Conservation (phyloP, 2,329 filamentous ascomycete species). For the Diaporthe helianthi region DNA sequence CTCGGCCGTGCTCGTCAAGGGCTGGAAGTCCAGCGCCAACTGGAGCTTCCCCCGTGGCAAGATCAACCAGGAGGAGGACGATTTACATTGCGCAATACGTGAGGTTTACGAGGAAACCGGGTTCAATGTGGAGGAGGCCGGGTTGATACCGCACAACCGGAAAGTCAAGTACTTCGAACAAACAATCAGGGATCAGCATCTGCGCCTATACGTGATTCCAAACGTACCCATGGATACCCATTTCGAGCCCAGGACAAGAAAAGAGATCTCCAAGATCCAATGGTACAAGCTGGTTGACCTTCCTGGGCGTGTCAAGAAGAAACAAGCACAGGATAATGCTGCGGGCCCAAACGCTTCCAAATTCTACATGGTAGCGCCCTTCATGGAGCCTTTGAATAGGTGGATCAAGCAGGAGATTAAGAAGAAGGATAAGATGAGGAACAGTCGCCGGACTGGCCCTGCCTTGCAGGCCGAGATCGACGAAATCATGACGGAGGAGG, state of each 20-base stretch:
- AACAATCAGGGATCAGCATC: slow-evolving; percentile 89
- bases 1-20: slow-evolving; percentile 89
- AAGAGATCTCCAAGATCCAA: slow-evolving; percentile 96
- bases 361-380: slow-evolving; percentile 98
- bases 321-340: slow-evolving; percentile 60
- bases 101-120: slow-evolving; percentile 98
- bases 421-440: slow-evolving; percentile 62
- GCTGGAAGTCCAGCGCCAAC: slow-evolving; percentile 95
- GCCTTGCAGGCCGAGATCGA: slow-evolving; percentile 54
- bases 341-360: slow-evolving; percentile 75
- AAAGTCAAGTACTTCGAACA: slow-evolving; percentile 86
- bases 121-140: slow-evolving; percentile 78
- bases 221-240: slow-evolving; percentile 84
- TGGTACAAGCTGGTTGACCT: slow-evolving; percentile 94
- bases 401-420: slow-evolving; percentile 90
- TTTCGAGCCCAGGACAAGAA: slow-evolving; percentile 90
- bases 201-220: slow-evolving; percentile 90
- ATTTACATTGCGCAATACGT: slow-evolving; percentile 90
- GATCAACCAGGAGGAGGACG: slow-evolving; percentile 96
- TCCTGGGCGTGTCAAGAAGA: slow-evolving; percentile 79
- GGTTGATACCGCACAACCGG: slow-evolving; percentile 74
- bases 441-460: slow-evolving; percentile 41
- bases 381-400: slow-evolving; percentile 82
- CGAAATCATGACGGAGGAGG: slow-evolving; percentile 69
- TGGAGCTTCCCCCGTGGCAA: slow-evolving; percentile 98